Base-by-base conservation (phyloP, 305 asterid species). In the Fraxinus angustifolia region DNA sequence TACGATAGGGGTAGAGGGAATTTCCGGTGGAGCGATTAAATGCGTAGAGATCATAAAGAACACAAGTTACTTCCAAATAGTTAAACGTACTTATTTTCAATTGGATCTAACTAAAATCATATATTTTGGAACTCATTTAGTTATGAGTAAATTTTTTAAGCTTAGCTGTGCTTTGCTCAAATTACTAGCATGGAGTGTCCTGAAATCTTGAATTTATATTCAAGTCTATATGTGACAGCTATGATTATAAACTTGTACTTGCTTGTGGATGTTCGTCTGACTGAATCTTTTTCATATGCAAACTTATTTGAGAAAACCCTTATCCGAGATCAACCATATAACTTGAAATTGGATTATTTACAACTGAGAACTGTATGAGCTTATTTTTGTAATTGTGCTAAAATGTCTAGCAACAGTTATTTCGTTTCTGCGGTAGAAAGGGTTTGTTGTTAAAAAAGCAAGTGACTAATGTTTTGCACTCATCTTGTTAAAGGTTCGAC, bases 401-500 rank as follows among this genome's bases (percentile, higher is more conserved):
- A 53, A 53, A 53, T 53, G 62, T n/a, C 62, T 0, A 16, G 62
- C 62, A 17, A 6, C 67, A 17, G 67, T 17, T 56, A 56, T 12
- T 56, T 56, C 30, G 8, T 56, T 56, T 7, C 62, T 56, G 67
- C 10, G 0, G 65, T 10, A n/a, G 65, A 53, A 53, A 53, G n/a
- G 62, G 23, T 56, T 56, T 56, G 28, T 17, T 56, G 26, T 56
- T 16, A 6, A 56, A 56, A 56, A 6, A 56, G 23, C 67, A 56
- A 56, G 67, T 56, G 67, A 75, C 82, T 65, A 23, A 72, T 75
- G 40, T 30, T 67, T 5, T 72, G 45, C 31, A 42, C 11, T 78
- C 30, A 78, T 84, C 28, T 84, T 56, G 81, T 0, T 19, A 5
- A 79, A 92, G 97, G 92, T 93, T 95, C 58, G 95, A 92, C 83